Evolutionary conservation across 139 green algal genomes (phyloP).

Genomic region (Zygnema circumcarinatum): DNA sequence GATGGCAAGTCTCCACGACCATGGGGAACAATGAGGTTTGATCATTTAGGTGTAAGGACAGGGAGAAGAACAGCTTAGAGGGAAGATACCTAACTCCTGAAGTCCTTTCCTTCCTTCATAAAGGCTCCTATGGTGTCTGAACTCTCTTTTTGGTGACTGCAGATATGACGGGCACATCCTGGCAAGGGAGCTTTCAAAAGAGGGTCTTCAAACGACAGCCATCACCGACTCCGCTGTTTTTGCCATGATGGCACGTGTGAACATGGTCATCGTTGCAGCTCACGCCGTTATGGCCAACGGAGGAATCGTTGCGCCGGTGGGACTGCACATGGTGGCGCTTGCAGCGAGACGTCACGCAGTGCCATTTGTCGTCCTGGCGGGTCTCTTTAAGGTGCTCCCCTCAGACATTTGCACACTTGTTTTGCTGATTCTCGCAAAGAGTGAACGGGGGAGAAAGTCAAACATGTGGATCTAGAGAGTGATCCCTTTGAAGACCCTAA

Average conservation of each 20-base stretch:
- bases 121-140: too few species aligned
- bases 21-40: too few species aligned
- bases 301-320: conserved; percentile 83
- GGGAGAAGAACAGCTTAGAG: not conserved
- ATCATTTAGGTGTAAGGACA: conserved; percentile 7
- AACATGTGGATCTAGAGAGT: not conserved
- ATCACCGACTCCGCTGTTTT: conserved; percentile 92
- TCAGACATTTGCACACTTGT: conserved; percentile 76
- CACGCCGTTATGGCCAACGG: conserved; percentile 94
- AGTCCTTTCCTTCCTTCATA: not conserved
- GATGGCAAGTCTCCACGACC: too few species aligned
- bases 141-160: too few species aligned
- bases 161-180: conserved; percentile 77
- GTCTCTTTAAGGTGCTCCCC: conserved; percentile 40
- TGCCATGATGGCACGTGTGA: conserved; percentile 94
- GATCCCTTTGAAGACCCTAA: not conserved
- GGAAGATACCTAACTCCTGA: conserved; percentile 6
- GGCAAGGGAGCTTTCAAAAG: conserved; percentile 79
- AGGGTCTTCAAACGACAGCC: conserved; percentile 82
- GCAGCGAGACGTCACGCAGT: conserved; percentile 86
- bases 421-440: too few species aligned
- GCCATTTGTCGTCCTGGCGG: conserved; percentile 90
- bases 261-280: conserved; percentile 91
- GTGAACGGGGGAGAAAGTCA: too few species aligned
- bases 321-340: conserved; percentile 81